Percentiles rank a stretch among this genome's conserved stretches.
phyloP scores from a whole-genome alignment of 139 green algal species.

The Raphidocelis subcapitata region DNA sequence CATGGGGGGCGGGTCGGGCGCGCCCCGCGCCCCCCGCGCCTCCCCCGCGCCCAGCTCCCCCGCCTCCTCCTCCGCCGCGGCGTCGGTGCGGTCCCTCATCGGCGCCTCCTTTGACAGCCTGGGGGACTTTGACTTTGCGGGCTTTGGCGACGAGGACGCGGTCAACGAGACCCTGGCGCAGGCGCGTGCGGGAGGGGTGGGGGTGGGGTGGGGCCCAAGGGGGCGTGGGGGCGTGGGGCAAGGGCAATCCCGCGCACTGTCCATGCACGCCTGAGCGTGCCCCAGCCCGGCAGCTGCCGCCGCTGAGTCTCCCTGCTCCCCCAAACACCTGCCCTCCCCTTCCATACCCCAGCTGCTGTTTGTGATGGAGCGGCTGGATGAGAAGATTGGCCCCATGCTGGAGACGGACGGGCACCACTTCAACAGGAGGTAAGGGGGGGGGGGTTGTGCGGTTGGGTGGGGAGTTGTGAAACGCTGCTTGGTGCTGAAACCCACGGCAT shows the following conservation, averaged over 20 bases:
- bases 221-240: too few species aligned
- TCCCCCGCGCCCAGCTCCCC: background rate
- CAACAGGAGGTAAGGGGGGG: constrained; percentile 53
- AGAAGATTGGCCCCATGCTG: constrained; percentile 82
- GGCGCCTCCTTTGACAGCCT: constrained; percentile 1
- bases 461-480: background rate
- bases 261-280: too few species aligned
- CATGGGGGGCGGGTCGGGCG: background rate
- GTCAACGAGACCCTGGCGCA: constrained; percentile 72
- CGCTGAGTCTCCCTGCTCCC: too few species aligned
- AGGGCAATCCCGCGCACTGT: too few species aligned
- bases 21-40: background rate
- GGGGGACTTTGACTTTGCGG: constrained; percentile 25
- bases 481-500: too few species aligned
- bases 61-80: background rate
- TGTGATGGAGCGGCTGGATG: constrained; percentile 86
- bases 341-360: constrained; percentile 85
- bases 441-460: background rate
- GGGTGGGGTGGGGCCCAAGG: too few species aligned
- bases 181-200: too few species aligned
- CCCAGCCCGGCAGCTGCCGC: too few species aligned
- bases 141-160: constrained; percentile 42
- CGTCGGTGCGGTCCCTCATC: too few species aligned
- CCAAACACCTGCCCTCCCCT: too few species aligned
- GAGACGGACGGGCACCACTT: constrained; percentile 83